These are phyloP conservation scores for Aquilaria agallochum DNA, from an alignment of 441 rosid species.

Conservation along the genomic window DNA sequence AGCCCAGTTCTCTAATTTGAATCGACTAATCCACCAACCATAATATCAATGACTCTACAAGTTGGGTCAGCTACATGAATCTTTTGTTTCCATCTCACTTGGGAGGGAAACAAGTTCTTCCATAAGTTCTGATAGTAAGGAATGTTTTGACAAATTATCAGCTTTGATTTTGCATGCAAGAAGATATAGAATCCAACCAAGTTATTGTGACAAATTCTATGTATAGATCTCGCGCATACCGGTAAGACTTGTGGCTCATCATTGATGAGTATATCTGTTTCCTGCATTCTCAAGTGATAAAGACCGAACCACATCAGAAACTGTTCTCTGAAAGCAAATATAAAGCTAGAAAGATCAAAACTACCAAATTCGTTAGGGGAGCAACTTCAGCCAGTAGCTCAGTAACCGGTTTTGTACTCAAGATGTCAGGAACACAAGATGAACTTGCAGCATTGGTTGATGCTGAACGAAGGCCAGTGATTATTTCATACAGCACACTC, in stretches of 20 bases:
- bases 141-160: no score
- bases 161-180: no score
- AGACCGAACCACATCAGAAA: background rate
- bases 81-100: no score
- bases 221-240: conserved; percentile 33
- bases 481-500: conserved; percentile 79
- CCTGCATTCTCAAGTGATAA: conserved; percentile 39
- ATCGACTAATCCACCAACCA: no score
- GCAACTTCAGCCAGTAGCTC: conserved; percentile 62
- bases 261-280: conserved; percentile 26
- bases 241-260: conserved; percentile 41
- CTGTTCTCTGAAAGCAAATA: background rate
- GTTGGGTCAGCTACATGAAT: no score
- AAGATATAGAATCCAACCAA: no score
- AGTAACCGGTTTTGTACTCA: conserved; percentile 51
- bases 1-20: no score
- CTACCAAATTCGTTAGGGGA: conserved; percentile 35
- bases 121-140: no score
- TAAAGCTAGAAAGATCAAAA: conserved; percentile 17
- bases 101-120: no score
- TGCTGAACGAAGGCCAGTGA: conserved; percentile 66
- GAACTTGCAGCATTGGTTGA: conserved; percentile 75
- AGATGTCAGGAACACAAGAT: conserved; percentile 62
- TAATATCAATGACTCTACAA: no score
- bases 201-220: no score